phyloP scores from a whole-genome alignment of 2,329 filamentous ascomycete genomes.

The Onygenales sp. region DNA sequence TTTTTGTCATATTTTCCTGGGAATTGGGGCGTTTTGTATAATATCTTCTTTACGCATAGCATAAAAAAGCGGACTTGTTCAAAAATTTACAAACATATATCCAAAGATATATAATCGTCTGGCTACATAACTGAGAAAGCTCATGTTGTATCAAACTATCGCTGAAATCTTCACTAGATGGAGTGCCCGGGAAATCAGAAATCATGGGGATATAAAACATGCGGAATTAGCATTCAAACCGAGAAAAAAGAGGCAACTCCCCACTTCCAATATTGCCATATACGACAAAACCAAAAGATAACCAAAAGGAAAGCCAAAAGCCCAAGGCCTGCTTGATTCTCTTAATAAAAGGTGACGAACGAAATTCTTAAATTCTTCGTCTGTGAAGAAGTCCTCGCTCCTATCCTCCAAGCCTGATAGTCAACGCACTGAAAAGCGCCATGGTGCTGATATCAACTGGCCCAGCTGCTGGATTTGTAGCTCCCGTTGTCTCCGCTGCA shows the following conservation, averaged over 20 bases:
- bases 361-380: background rate
- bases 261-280: background rate
- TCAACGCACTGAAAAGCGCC: conserved; percentile 2
- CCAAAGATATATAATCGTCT: too few relatives aligned
- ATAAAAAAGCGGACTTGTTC: too few relatives aligned
- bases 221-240: background rate
- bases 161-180: too few relatives aligned
- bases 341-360: background rate
- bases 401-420: conserved; percentile 2
- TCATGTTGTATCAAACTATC: too few relatives aligned
- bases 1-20: background rate
- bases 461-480: background rate
- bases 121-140: too few relatives aligned
- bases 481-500: background rate
- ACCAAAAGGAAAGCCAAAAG: background rate
- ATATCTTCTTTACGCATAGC: background rate
- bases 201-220: background rate
- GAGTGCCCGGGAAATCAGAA: background rate
- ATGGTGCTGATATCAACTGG: conserved; percentile 1
- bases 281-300: background rate
- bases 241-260: background rate
- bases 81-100: too few relatives aligned
- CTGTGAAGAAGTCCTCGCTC: background rate
- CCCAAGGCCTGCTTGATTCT: background rate
- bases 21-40: background rate